Percentiles rank a stretch among this genome's conserved stretches.
Conservation (phyloP, 768 basidiomycete species). For the Mycena metata region DNA sequence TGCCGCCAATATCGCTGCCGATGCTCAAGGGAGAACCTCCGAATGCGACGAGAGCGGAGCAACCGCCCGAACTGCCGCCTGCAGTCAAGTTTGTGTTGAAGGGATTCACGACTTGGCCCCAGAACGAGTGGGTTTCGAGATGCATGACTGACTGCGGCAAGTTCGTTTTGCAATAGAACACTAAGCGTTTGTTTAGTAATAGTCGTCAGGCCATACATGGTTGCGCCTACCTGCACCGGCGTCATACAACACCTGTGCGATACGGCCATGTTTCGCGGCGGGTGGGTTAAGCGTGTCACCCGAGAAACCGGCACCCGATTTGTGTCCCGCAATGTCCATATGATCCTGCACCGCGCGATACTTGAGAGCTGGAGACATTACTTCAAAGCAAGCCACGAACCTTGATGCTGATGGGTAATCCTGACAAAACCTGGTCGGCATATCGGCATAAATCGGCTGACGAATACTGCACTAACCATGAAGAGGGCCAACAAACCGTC, state of each 20-base stretch:
- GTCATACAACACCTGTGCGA: constrained; percentile 53
- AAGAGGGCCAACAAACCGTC: constrained; percentile 56
- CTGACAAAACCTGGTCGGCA: no score
- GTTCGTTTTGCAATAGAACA: constrained; percentile 59
- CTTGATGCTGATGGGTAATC: constrained; percentile 54
- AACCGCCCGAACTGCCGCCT: constrained; percentile 68
- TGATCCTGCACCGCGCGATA: constrained; percentile 50
- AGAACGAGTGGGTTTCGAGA: constrained; percentile 48
- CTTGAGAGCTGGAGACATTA: constrained; percentile 17
- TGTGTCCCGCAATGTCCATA: constrained; percentile 57
- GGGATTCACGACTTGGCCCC: constrained; percentile 57
- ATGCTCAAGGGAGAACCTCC: constrained; percentile 60
- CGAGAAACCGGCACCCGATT: constrained; percentile 52
- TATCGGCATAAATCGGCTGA: no score
- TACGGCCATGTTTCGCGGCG: constrained; percentile 28
- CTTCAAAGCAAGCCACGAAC: constrained; percentile 48
- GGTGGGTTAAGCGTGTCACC: constrained; percentile 31
- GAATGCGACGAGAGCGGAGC: constrained; percentile 60
- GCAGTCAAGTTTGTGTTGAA: constrained; percentile 56
- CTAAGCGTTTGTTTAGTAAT: no score
- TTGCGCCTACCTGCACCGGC: constrained; percentile 53
- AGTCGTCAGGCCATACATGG: no score
- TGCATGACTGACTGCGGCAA: constrained; percentile 58
- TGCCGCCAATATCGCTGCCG: constrained; percentile 54
- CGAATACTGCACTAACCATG: constrained; percentile 54